Percentiles rank a stretch among this genome's conserved stretches.
These are phyloP conservation scores for Pichia cephalocereana DNA, from an alignment of 805 yeast species.

Conservation along the genomic window DNA sequence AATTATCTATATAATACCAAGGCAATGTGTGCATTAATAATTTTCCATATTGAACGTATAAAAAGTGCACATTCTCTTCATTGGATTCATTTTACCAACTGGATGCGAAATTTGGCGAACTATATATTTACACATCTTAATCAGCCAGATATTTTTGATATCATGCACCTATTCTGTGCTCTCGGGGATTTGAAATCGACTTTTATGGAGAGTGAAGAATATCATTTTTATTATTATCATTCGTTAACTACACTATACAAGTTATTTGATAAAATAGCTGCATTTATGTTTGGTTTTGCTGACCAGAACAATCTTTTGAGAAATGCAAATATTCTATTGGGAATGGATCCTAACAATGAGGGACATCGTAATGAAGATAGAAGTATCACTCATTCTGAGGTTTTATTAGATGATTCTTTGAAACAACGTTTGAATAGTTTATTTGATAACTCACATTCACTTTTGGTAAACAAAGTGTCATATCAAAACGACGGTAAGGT, in stretches of 20 bases:
- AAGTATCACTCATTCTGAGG: neutral
- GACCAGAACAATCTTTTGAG: slow-evolving; percentile 10
- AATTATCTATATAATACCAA: neutral
- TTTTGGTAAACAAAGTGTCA: too few species aligned
- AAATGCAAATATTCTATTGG: slow-evolving; percentile 7
- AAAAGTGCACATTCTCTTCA: slow-evolving; percentile 5
- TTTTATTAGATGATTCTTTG: neutral
- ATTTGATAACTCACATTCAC: too few species aligned
- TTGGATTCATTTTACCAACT: slow-evolving; percentile 21
- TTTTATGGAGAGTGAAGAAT: neutral
- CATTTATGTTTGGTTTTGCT: slow-evolving; percentile 15
- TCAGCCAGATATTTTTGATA: slow-evolving; percentile 13
- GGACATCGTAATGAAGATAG: neutral
- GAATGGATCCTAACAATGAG: slow-evolving; percentile 5
- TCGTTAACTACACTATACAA: slow-evolving; percentile 13
- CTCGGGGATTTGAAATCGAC: slow-evolving; percentile 7
- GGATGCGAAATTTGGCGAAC: slow-evolving; percentile 14
- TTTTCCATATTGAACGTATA: slow-evolving; percentile 13
- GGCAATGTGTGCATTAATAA: slow-evolving; percentile 10
- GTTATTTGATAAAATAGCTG: slow-evolving; percentile 10
- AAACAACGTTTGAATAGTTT: neutral
- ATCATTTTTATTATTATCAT: slow-evolving; percentile 7
- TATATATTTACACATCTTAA: slow-evolving; percentile 5
- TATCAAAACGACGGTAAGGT: too few species aligned
- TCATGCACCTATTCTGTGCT: slow-evolving; percentile 12